Conservation (phyloP, 2,329 filamentous ascomycete species). For the Gremmenia infestans region DNA sequence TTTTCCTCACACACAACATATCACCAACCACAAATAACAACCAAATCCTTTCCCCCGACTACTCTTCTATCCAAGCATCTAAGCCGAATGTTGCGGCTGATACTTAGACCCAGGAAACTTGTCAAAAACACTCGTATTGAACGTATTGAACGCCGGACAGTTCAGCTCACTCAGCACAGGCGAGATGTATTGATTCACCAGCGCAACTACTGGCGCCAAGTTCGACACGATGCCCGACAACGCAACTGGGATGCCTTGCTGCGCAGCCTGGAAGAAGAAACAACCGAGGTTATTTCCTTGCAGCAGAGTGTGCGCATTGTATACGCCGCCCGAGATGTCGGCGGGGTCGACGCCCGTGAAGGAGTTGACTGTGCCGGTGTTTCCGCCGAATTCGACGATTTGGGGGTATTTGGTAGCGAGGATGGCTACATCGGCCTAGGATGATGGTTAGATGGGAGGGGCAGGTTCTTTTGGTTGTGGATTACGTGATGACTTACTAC, state of each 20-base stretch:
- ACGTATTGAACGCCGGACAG: slow-evolving; percentile 8
- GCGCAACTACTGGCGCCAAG: neutral
- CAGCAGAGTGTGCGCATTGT: slow-evolving; percentile 39
- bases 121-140: slow-evolving; percentile 9
- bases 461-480: no score
- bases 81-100: neutral
- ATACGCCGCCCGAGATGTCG: slow-evolving; percentile 37
- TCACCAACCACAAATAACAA: no score
- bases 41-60: no score
- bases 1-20: no score
- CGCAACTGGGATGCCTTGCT: neutral
- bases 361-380: slow-evolving; percentile 46
- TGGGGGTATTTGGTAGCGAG: slow-evolving; percentile 34
- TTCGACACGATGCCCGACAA: neutral
- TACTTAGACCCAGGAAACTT: slow-evolving; percentile 14
- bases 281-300: slow-evolving; percentile 46
- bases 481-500: slow-evolving; percentile 10
- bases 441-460: no score
- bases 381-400: slow-evolving; percentile 40
- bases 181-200: slow-evolving; percentile 5
- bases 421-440: slow-evolving; percentile 34
- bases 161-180: slow-evolving; percentile 1
- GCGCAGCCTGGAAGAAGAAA: slow-evolving; percentile 25
- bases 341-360: slow-evolving; percentile 43
- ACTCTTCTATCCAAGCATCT: no score